Conservation (phyloP, 108 stramenopile genomes). For the Cylindrotheca closterium region DNA sequence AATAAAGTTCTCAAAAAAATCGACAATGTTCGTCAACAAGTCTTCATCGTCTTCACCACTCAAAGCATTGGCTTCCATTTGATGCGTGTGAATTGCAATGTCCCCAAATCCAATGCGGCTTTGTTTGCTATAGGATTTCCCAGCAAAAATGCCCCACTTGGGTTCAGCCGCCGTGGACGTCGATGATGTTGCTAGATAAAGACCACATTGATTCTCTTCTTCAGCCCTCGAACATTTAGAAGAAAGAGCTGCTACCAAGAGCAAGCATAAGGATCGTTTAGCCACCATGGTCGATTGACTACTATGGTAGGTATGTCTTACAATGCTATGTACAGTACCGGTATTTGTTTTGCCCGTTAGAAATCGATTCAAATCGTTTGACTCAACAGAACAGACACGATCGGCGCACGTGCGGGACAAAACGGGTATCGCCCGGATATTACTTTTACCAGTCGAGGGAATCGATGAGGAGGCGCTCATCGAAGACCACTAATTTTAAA, state of each 20-base stretch:
- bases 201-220: constrained; percentile 28
- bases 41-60: constrained; percentile 9
- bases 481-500: too few species aligned
- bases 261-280: background rate
- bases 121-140: constrained; percentile 14
- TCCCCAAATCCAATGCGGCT: constrained; percentile 34
- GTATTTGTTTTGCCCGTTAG: too few species aligned
- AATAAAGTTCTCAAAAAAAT: constrained; percentile 46
- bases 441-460: too few species aligned
- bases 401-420: too few species aligned
- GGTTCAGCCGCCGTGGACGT: constrained; percentile 37
- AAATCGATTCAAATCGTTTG: too few species aligned
- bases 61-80: constrained; percentile 33
- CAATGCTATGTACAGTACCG: too few species aligned
- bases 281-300: too few species aligned
- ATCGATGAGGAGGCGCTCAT: too few species aligned
- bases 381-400: too few species aligned
- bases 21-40: constrained; percentile 30
- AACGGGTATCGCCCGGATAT: too few species aligned
- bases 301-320: too few species aligned
- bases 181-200: constrained; percentile 53
- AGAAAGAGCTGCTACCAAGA: background rate
- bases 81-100: constrained; percentile 41
- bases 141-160: constrained; percentile 53
- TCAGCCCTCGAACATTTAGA: background rate